Percentiles rank a stretch among this genome's conserved stretches.
Conservation (phyloP, 768 basidiomycete species). For the Termitomyces sp. region DNA sequence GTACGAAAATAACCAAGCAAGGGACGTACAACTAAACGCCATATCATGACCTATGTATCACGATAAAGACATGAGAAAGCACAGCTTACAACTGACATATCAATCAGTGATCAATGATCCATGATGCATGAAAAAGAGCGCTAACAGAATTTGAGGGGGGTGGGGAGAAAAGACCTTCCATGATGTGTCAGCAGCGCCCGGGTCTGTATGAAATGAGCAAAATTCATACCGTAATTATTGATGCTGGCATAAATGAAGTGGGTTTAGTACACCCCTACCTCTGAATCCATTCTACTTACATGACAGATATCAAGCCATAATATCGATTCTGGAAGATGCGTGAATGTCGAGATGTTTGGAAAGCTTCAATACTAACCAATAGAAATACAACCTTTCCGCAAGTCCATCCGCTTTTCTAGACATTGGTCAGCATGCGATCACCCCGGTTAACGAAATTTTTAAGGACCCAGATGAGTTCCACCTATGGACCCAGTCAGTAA, state of each 20-base stretch:
- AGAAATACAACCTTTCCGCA: constrained; percentile 51
- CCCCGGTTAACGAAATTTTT: background rate
- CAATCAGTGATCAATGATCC: background rate
- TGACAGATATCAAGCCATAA: constrained; percentile 42
- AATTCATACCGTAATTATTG: constrained; percentile 45
- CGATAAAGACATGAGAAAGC: background rate
- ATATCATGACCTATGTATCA: background rate
- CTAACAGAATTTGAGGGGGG: constrained; percentile 34
- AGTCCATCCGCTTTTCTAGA: constrained; percentile 50
- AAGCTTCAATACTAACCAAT: constrained; percentile 28
- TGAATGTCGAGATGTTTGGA: background rate
- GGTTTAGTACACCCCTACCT: background rate
- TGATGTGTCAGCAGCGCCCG: background rate
- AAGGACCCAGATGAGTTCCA: constrained; percentile 51
- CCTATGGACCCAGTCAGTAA: constrained; percentile 23
- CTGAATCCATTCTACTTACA: constrained; percentile 31
- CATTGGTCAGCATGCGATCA: background rate
- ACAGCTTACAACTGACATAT: constrained; percentile 16
- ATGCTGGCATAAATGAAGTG: constrained; percentile 26
- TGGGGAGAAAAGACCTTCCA: constrained; percentile 37
- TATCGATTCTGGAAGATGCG: constrained; percentile 46
- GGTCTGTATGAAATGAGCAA: background rate
- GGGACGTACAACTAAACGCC: constrained; percentile 21
- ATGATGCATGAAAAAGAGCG: background rate
- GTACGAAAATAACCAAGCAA: background rate